Percentiles rank a stretch among this genome's conserved stretches.
Conservation (phyloP, 257 asterid genomes). For the Fraxinus excelsior region DNA sequence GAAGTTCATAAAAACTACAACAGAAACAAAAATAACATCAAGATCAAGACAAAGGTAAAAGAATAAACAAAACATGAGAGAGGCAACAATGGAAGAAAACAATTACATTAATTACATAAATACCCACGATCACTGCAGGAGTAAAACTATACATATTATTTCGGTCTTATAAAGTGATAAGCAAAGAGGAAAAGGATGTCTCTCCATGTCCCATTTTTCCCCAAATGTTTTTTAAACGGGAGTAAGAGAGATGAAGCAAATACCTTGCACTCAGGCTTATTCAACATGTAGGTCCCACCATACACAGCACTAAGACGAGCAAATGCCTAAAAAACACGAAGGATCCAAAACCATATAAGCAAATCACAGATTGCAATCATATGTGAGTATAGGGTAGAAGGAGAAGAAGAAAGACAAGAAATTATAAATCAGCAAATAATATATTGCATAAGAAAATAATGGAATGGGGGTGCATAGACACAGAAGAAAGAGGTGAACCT, state of each 20-base stretch:
- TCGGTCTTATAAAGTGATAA: neutral
- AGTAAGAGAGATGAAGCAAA: neutral
- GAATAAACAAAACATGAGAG: neutral
- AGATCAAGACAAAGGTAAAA: neutral
- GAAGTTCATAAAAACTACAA: neutral
- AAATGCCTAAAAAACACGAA: neutral
- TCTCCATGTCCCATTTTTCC: neutral
- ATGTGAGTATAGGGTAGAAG: neutral
- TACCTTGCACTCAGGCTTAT: conserved; percentile 9
- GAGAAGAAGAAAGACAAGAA: neutral
- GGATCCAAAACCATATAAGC: too few relatives aligned
- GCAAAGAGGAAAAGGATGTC: neutral
- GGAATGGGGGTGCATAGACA: neutral
- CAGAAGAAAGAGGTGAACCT: conserved; percentile 30
- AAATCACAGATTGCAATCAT: too few relatives aligned
- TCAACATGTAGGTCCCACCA: conserved; percentile 12
- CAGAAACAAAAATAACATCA: neutral
- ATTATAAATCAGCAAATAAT: neutral
- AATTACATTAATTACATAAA: neutral
- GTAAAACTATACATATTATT: neutral
- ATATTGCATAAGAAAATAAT: neutral
- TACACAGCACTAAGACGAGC: conserved; percentile 7
- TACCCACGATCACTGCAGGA: neutral
- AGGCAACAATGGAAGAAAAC: neutral
- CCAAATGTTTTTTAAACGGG: neutral